These are phyloP conservation scores for Penicillium antarcticum DNA, from an alignment of 495 filamentous ascomycete species.

Conservation along the genomic window DNA sequence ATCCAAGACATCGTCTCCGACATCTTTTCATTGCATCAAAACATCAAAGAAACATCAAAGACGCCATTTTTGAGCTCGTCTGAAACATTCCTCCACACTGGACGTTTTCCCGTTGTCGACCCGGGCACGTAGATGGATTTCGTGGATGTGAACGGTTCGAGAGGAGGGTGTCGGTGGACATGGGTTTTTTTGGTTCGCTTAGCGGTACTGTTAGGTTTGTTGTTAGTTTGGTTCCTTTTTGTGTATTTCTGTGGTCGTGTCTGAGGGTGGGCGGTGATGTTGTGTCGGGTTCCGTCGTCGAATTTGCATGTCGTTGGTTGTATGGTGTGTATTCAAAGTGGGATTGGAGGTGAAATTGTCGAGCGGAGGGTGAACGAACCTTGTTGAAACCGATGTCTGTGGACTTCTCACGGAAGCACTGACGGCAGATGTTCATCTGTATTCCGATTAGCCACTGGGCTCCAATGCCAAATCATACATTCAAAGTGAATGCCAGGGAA, in stretches of 20 bases:
- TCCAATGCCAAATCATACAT: neutral
- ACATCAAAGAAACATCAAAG: slow-evolving; percentile 8
- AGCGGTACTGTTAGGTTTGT: slow-evolving; percentile 46
- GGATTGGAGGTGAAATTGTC: neutral
- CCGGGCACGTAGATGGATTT: slow-evolving; percentile 19
- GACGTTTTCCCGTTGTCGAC: slow-evolving; percentile 19
- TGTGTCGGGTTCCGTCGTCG: neutral
- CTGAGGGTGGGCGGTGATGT: neutral
- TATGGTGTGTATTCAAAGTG: neutral
- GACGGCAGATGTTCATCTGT: slow-evolving; percentile 92
- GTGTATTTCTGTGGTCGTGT: neutral
- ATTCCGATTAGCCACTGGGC: slow-evolving; percentile 20
- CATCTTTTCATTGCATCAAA: neutral
- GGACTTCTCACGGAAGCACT: slow-evolving; percentile 99
- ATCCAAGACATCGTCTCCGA: no score
- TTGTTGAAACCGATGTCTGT: slow-evolving; percentile 96
- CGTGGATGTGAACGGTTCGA: slow-evolving; percentile 38
- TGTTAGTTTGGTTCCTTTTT: slow-evolving; percentile 12
- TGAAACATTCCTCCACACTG: slow-evolving; percentile 20
- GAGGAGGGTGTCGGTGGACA: slow-evolving; percentile 27
- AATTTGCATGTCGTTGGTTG: neutral
- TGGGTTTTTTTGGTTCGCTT: slow-evolving; percentile 36
- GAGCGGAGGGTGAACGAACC: slow-evolving; percentile 46
- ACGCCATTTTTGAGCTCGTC: slow-evolving; percentile 10
- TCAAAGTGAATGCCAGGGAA: neutral